Base-by-base conservation (phyloP, 2,329 filamentous ascomycete species). In the Fusarium sp. region DNA sequence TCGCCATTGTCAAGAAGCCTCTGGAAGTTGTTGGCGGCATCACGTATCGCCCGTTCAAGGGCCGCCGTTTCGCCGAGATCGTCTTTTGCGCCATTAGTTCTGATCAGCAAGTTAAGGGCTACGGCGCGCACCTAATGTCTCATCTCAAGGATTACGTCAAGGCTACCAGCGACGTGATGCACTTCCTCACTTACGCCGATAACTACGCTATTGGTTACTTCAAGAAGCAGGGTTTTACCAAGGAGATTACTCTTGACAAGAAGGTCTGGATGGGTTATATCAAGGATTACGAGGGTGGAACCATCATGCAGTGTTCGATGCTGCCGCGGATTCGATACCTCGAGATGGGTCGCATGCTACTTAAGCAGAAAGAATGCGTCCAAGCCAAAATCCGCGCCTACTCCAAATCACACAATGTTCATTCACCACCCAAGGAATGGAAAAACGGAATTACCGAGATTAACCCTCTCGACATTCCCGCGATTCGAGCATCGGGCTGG, bases 201-300 rank as follows among this genome's bases (percentile, higher is more conserved):
- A 99, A 99, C 83, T 98, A 98, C 80, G 96, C 96, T 42, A 99
- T 98, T 75, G 96, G 96, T 13, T 99, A 98, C 83, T 99, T 99
- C 84, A 97, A 98, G 83, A 99, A 99, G 82, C 96, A 99, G 82
- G 96, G 96, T 0, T 99, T 99, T 80, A 98, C 96, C 2, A 99
- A 99, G 82, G 96, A 99, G 78, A 98, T 99, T 73, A 98, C 95
- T 0, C 90, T 99, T 1, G 93, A 96, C 68, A 93, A 92, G 78
- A 91, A 92, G 3, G 92, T 94, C 5, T 99, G 96, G 96, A 98
- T 98, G 96, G 96, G 96, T 4, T 99, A 98, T 79, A 99, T 99
- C 86, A 99, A 99, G 82, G 96, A 99, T 82, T 99, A 99, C 82
- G 96, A 99, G 84, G 96, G 96, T 67, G 96, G 96, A 67, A 99